phyloP scores from a whole-genome alignment of 169 alveolate genomes.

The Cystoisospora suis region DNA sequence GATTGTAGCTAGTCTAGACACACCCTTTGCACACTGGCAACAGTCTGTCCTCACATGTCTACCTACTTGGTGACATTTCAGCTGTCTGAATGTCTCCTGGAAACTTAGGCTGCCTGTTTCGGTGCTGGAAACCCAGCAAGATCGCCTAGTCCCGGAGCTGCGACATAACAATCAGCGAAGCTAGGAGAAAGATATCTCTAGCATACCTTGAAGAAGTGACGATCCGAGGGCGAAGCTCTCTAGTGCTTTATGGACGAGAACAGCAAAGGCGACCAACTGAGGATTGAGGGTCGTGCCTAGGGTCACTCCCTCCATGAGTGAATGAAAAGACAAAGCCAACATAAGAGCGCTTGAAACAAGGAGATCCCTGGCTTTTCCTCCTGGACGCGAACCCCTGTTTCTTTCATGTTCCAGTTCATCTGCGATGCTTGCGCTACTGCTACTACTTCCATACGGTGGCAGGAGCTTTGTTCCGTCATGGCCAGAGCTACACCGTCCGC shows the following conservation, averaged over 20 bases:
- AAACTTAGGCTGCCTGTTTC: no score
- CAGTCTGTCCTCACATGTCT: no score
- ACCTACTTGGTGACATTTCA: no score
- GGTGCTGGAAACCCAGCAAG: no score
- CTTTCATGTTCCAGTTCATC: not conserved
- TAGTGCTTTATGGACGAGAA: constrained; percentile 42
- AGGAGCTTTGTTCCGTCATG: not conserved
- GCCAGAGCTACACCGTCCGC: constrained; percentile 26
- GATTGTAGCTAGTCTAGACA: no score
- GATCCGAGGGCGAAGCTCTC: constrained; percentile 57
- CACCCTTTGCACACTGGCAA: no score
- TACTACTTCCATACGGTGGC: constrained; percentile 37
- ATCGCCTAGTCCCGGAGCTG: no score
- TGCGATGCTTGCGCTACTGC: constrained; percentile 9
- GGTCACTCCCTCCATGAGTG: constrained; percentile 51
- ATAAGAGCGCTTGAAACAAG: constrained; percentile 35
- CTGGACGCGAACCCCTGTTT: not conserved
- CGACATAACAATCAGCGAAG: no score
- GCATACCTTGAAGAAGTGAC: constrained; percentile 47
- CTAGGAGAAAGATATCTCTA: no score
- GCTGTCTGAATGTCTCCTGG: no score
- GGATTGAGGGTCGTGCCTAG: constrained; percentile 41
- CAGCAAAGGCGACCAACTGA: constrained; percentile 36
- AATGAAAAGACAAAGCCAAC: constrained; percentile 54
- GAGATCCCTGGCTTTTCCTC: not conserved